Base-by-base conservation (phyloP, 176 grass and related monocot species). In the Carex cristatella region DNA sequence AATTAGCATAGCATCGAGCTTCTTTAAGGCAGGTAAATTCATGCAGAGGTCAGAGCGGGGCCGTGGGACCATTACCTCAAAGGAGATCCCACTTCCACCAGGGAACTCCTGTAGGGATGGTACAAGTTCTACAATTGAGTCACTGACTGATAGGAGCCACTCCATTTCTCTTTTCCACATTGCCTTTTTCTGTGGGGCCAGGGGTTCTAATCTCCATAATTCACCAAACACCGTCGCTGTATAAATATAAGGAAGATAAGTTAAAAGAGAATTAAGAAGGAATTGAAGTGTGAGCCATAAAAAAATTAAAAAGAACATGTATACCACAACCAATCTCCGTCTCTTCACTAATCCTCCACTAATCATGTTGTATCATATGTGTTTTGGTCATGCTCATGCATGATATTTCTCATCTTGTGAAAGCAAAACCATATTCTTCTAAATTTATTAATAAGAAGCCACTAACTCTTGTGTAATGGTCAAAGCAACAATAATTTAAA, bases 111-210 rank as follows among this genome's bases (percentile, higher is more conserved):
- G 96, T 55, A 90, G 15, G 0, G 96, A 99, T n/a, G 96, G 96
- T 28, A 86, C 86, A 71, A 99, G 96, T 70, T 99, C 96, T 66
- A 99, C 96, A 49, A 99, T 99, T 80, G 91, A 94, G 58, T 95
- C 96, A 4, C 89, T 89, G 19, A 99, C 96, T 37, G 90, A 92
- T 35, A 99, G 88, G 42, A 99, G 87, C 96, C 96, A 99, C 56
- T 94, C 91, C 93, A 94, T 95, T 91, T 99, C 96, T 69, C 96
- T 73, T 61, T 82, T 88, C 96, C 96, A 99, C 93, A 99, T 99
- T 35, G 93, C 90, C 91, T 95, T 99, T 87, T 92, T 91, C 62
- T 89, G 88, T 27, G 69, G 3, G 42, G 93, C 91, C n/a, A 99
- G 87, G 65, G 96, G 96, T 83, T 99, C 96, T 83, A 99, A 86